phyloP scores from a whole-genome alignment of 2,329 filamentous ascomycete species.

The Escovopsis sp. region DNA sequence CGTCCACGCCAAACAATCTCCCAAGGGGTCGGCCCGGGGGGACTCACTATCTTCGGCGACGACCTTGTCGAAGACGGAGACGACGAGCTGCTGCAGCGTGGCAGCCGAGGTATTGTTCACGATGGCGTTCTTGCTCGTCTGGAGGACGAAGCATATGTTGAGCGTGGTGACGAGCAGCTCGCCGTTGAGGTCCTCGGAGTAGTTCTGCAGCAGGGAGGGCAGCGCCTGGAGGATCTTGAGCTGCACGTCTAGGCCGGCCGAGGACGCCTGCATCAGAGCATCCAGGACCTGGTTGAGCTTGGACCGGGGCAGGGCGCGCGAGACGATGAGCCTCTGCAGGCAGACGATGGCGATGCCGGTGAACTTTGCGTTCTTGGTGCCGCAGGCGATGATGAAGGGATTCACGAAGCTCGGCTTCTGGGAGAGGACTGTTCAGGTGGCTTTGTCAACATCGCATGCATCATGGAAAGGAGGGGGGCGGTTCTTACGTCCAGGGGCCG shows the following conservation, averaged over 20 bases:
- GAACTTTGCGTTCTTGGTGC: conserved; percentile 80
- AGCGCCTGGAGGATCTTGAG: conserved; percentile 90
- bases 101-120: conserved; percentile 93
- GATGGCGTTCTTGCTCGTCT: conserved; percentile 81
- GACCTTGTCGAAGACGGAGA: conserved; percentile 87
- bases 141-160: conserved; percentile 82
- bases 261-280: conserved; percentile 73
- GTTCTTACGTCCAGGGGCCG: conserved; percentile 22
- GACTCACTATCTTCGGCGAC: conserved; percentile 60
- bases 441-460: conserved; percentile 5
- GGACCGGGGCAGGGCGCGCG: conserved; percentile 61
- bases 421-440: conserved; percentile 50
- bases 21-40: too few species aligned
- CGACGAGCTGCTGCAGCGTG: conserved; percentile 88
- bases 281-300: conserved; percentile 77
- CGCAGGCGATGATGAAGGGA: conserved; percentile 86
- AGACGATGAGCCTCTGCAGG: conserved; percentile 75
- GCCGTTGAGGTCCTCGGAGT: conserved; percentile 64
- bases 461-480: conserved; percentile 8
- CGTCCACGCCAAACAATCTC: background rate
- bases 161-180: conserved; percentile 69
- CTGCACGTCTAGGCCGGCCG: conserved; percentile 72
- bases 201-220: conserved; percentile 81
- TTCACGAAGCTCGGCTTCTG: conserved; percentile 74
- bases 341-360: conserved; percentile 78